Percentiles rank a stretch among this genome's conserved stretches.
Conservation (phyloP, 176 grass and related monocot species). For the Oryza longistaminata region DNA sequence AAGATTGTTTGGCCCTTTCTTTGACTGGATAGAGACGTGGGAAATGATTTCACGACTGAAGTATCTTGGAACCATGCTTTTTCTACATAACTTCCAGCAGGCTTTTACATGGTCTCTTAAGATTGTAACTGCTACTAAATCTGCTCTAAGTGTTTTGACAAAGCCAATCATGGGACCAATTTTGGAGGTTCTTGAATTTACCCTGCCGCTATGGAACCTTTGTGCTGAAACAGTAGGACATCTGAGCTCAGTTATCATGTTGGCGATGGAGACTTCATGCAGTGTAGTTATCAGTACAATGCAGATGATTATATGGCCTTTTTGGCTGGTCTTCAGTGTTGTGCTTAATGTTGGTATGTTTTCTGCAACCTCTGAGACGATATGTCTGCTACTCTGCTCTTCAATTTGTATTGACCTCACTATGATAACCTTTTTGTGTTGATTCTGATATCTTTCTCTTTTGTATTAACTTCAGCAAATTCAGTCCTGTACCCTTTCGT, state of each 20-base stretch:
- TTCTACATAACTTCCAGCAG: conserved; percentile 88
- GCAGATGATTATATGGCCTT: conserved; percentile 83
- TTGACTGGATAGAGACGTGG: conserved; percentile 99
- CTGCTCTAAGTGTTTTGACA: conserved; percentile 74
- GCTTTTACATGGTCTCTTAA: conserved; percentile 85
- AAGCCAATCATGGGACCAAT: conserved; percentile 72
- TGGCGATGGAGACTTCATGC: conserved; percentile 59
- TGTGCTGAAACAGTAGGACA: conserved; percentile 59
- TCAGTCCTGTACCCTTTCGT: conserved; percentile 71
- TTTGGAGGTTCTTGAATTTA: conserved; percentile 76
- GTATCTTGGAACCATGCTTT: conserved; percentile 98
- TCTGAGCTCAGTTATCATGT: conserved; percentile 53
- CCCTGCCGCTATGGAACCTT: conserved; percentile 78
- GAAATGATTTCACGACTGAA: conserved; percentile 97
- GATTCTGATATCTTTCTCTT: conserved; percentile 21
- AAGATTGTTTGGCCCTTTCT: conserved; percentile 91
- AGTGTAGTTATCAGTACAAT: conserved; percentile 52
- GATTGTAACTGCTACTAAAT: conserved; percentile 63
- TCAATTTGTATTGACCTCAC: background rate
- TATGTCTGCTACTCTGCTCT: conserved; percentile 19
- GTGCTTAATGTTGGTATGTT: conserved; percentile 67
- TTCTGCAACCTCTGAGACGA: conserved; percentile 1
- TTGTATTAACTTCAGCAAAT: conserved; percentile 57
- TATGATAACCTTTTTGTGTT: conserved; percentile 12
- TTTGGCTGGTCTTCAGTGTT: conserved; percentile 64